Evolutionary conservation across 768 basidiomycete species (phyloP), one percentile per base, ranked within the genome.

Genomic region (Suillus plorans): DNA sequence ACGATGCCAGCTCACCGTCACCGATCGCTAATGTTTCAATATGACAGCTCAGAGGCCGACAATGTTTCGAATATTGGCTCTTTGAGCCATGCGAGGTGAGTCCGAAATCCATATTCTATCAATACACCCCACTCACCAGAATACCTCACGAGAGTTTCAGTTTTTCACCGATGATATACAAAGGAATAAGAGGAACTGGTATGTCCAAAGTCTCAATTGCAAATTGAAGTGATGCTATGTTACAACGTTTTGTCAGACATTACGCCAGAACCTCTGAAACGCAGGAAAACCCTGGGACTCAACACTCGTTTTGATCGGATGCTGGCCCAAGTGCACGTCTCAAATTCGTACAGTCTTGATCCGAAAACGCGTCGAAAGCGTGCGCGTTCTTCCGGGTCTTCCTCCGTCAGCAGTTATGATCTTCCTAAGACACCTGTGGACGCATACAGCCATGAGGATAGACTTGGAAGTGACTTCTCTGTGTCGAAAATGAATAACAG

Each of bases 281-380:
- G 86, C 22, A 80, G 80, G 31, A 84, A 78, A 68, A 77, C 75
- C n/a, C 73, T 69, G 44, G 82, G 82, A 9, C 74, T 87, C 58
- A 91, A 91, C 68, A 72, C 81, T 41, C 83, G 84, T 45, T 89
- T 86, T 68, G 89, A 91, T 72, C 80, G 80, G 52, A 91, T 92
- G 90, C 76, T 91, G 37, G 80, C 85, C 60, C 80, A 83, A 3
- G 85, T 89, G 78, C 81, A 84, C 62, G 67, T 76, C n/a, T 71
- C 78, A 47, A 72, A 76, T 66, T 69, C 75, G 62, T 52, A 64
- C 60, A 69, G 53, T 55, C 63, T 34, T 42, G 70, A 64, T 59
- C 69, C 76, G 52, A 67, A 61, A 53, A 36, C 22, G 49, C 69
- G 67, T 60, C 78, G 78, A 41, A 73, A 69, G 36, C 77, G 79